phyloP scores from a whole-genome alignment of 2,329 filamentous ascomycete genomes.

The Diplodia sapinea region DNA sequence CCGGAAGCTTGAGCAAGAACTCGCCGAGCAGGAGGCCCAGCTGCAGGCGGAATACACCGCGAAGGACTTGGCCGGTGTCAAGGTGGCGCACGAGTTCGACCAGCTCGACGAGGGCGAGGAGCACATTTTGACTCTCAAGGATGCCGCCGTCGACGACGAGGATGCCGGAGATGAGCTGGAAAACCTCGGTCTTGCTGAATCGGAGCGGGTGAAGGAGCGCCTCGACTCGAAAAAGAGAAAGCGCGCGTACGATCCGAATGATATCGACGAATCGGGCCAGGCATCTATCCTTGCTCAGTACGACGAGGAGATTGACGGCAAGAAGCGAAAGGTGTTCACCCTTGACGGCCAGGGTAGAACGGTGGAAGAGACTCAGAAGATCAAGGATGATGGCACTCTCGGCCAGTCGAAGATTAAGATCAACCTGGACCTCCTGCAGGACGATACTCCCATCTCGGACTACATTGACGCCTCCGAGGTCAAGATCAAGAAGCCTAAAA shows the following conservation, averaged over 20 bases:
- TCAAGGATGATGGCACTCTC: slow-evolving; percentile 59
- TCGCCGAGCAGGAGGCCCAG: slow-evolving; percentile 72
- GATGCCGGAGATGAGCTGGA: slow-evolving; percentile 91
- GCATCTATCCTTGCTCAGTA: slow-evolving; percentile 83
- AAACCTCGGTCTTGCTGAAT: slow-evolving; percentile 73
- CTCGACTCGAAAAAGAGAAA: slow-evolving; percentile 89
- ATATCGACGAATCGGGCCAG: slow-evolving; percentile 68
- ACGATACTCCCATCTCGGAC: slow-evolving; percentile 73
- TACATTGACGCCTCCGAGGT: slow-evolving; percentile 86
- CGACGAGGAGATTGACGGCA: slow-evolving; percentile 91
- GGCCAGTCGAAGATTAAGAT: slow-evolving; percentile 70
- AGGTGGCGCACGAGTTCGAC: slow-evolving; percentile 84
- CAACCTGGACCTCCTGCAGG: slow-evolving; percentile 73
- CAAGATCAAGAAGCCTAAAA: slow-evolving; percentile 94
- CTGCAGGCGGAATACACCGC: slow-evolving; percentile 76
- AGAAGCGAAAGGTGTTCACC: slow-evolving; percentile 86
- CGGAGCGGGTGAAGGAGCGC: slow-evolving; percentile 74
- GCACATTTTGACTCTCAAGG: slow-evolving; percentile 92
- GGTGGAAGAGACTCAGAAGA: slow-evolving; percentile 65
- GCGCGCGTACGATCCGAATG: slow-evolving; percentile 84
- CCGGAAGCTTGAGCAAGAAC: slow-evolving; percentile 73
- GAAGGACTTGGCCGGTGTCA: slow-evolving; percentile 85
- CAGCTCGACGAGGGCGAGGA: slow-evolving; percentile 82
- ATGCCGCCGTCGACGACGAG: slow-evolving; percentile 80
- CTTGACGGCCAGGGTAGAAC: slow-evolving; percentile 78